Conservation (phyloP, 495 filamentous ascomycete species). For the Tuber magnatum region DNA sequence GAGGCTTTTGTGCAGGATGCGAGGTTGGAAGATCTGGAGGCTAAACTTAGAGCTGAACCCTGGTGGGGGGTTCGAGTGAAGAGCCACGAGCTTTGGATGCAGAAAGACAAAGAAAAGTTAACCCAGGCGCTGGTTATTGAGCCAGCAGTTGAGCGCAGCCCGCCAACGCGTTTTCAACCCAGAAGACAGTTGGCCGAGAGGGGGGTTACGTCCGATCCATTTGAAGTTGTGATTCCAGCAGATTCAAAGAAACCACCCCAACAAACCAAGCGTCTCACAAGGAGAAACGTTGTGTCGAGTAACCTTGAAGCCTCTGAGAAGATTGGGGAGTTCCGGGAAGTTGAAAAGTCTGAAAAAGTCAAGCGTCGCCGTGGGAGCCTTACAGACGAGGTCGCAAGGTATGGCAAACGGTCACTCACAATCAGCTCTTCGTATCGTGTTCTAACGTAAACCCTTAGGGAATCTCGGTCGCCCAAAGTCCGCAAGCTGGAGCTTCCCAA, state of each 20-base stretch:
- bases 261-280: not conserved
- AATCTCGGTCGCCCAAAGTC: conserved; percentile 21
- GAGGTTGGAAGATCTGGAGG: not conserved
- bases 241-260: not conserved
- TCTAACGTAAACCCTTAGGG: not conserved
- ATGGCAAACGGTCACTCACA: not conserved
- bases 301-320: not conserved
- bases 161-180: not conserved
- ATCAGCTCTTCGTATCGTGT: not conserved
- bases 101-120: not conserved
- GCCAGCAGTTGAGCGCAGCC: not conserved
- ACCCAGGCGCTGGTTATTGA: not conserved
- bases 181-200: not conserved
- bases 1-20: not conserved
- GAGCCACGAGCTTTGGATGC: not conserved
- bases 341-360: not conserved
- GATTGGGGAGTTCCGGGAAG: not conserved
- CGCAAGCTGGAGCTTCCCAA: conserved; percentile 33
- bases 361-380: not conserved
- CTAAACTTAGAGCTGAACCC: not conserved
- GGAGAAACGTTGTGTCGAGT: not conserved
- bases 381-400: not conserved
- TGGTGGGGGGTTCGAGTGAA: not conserved
- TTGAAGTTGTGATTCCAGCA: conserved; percentile 1
- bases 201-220: not conserved